Percentiles rank a stretch among this genome's conserved stretches.
Conservation (phyloP, 2,329 filamentous ascomycete genomes). For the Cucurbitaria berberidis region DNA sequence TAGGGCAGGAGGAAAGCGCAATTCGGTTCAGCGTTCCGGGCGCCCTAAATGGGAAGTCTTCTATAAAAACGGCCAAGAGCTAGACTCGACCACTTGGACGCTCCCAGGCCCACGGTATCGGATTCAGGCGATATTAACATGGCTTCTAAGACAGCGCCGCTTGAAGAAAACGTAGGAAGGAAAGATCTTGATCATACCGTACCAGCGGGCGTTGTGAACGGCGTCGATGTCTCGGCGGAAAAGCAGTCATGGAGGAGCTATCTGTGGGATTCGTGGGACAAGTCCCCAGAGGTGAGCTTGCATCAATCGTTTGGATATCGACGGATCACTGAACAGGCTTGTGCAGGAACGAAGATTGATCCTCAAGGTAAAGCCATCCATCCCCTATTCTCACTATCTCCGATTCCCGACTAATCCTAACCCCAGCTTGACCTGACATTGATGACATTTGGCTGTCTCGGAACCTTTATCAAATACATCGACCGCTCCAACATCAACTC, state of each 20-base stretch:
- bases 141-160: neutral
- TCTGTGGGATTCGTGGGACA: neutral
- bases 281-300: neutral
- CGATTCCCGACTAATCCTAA: no score
- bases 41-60: neutral
- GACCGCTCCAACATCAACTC: neutral
- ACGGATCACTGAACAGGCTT: neutral
- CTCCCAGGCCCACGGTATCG: neutral
- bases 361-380: neutral
- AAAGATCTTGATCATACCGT: neutral
- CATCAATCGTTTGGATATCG: neutral
- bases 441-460: neutral
- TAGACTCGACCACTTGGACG: neutral
- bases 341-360: neutral
- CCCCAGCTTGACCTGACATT: no score
- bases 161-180: neutral
- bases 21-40: no score
- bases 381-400: neutral
- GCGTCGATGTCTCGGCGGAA: neutral
- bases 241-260: neutral
- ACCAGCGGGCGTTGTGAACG: neutral
- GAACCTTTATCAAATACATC: neutral
- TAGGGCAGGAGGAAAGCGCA: no score
- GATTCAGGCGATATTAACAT: neutral
- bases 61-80: neutral